A percentile compares a stretch with the other conserved stretches of the same genome.
These are phyloP conservation scores for Ceratocystis ficicola DNA, from an alignment of 2,329 filamentous ascomycete genomes.

Conservation along the genomic window DNA sequence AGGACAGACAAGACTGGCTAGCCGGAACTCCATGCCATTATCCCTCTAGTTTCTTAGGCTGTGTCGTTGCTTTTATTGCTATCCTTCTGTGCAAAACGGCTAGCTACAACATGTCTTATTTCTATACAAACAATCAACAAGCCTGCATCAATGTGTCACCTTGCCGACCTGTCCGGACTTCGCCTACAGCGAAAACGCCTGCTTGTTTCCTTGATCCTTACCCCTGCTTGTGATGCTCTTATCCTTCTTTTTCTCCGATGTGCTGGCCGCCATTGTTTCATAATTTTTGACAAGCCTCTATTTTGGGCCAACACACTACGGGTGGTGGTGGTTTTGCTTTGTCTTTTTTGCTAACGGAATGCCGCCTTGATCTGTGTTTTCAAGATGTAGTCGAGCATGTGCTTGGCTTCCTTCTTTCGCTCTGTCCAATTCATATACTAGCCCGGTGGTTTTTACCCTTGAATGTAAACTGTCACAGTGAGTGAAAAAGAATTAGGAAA, in stretches of 20 bases:
- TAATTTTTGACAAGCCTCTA: slow-evolving; percentile 8
- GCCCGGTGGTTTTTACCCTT: too few relatives aligned
- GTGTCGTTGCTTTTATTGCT: too few relatives aligned
- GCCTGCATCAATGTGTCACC: slow-evolving; percentile 2
- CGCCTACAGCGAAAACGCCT: slow-evolving; percentile 10
- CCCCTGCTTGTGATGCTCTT: background rate
- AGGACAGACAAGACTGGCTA: too few relatives aligned
- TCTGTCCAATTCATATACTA: too few relatives aligned
- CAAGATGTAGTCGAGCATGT: too few relatives aligned
- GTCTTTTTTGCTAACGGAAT: background rate
- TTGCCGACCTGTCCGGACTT: slow-evolving; percentile 12
- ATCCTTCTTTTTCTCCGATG: background rate
- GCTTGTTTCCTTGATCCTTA: slow-evolving; percentile 7
- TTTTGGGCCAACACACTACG: background rate
- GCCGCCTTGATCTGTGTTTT: too few relatives aligned
- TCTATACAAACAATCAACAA: background rate
- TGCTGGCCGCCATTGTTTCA: slow-evolving; percentile 9
- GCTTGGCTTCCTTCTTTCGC: too few relatives aligned
- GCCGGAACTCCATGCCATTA: too few relatives aligned
- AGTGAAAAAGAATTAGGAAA: background rate
- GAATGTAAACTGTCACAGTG: too few relatives aligned
- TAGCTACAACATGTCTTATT: too few relatives aligned
- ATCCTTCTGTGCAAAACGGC: too few relatives aligned
- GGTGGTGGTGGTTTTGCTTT: background rate
- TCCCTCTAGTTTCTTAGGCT: too few relatives aligned